These are phyloP conservation scores for Jacaranda mimosifolia DNA, from an alignment of 257 asterid species.

Conservation along the genomic window DNA sequence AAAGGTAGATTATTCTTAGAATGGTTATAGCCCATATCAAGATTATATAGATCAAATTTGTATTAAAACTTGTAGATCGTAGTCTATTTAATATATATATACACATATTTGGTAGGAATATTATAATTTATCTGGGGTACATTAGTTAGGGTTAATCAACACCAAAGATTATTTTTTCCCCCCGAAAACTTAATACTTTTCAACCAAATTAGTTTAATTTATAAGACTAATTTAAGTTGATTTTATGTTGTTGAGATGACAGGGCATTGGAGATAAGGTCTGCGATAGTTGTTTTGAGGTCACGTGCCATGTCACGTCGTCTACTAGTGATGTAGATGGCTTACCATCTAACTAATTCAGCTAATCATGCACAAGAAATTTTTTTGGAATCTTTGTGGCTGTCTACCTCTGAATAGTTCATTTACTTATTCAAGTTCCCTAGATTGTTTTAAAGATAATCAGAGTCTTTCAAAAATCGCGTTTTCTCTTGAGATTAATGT, in stretches of 20 bases:
- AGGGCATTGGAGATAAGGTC: slow-evolving; percentile 26
- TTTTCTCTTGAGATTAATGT: background rate
- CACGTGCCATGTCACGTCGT: slow-evolving; percentile 57
- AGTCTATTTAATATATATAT: too few species aligned
- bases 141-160: too few species aligned
- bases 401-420: slow-evolving; percentile 8
- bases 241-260: background rate
- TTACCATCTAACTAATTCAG: slow-evolving; percentile 48
- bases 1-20: too few species aligned
- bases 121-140: too few species aligned
- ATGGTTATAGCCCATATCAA: too few species aligned
- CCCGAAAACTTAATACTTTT: too few species aligned
- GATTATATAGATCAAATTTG: too few species aligned
- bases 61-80: too few species aligned
- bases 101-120: too few species aligned
- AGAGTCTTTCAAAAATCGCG: background rate
- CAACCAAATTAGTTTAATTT: background rate
- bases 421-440: background rate
- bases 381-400: slow-evolving; percentile 37
- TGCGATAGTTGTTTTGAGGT: slow-evolving; percentile 27
- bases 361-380: slow-evolving; percentile 39
- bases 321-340: slow-evolving; percentile 53
- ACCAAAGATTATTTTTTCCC: too few species aligned
- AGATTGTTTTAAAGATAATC: background rate
- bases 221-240: background rate